Evolutionary conservation across 306 rosid species (phyloP), one percentile per base, ranked within the genome.

Genomic region (Gillenia trifoliata): DNA sequence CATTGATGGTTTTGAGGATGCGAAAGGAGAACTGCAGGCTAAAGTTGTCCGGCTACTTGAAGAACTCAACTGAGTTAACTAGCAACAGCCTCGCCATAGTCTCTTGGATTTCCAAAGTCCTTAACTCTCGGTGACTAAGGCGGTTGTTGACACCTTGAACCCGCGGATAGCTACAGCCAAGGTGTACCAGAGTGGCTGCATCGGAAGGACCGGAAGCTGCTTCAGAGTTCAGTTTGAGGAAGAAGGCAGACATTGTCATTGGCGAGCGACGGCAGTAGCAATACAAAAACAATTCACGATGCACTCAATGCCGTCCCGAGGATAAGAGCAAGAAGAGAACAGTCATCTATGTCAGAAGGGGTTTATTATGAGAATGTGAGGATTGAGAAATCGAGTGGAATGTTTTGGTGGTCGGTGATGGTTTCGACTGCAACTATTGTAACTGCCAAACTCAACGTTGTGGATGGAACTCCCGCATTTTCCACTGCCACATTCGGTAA

Each of bases 391-490:
- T 62, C 76, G 86, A 81, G 72, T 89, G 93, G 97, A 92, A 89
- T 64, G 96, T 92, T 5, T 76, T 89, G 80, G 77, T 92, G 67
- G 78, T 89, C 67, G 97, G 97, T 19, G 97, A 92, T 84, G 96
- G 97, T 34, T n/a, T 86, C 85, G 83, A 88, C 59, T 34, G 22
- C 72, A 23, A 89, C 97, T 19, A 71, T 75, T 66, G 92, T 92
- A 2, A 83, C 92, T 66, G 90, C 74, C 2, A 66, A 76, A 16
- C 90, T 77, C 57, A 89, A 90, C 79, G 77, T 84, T 69, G 72
- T 86, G 2, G 98, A 90, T 77, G 98, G 98, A 66, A 90, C 95
- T 40, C 93, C 95, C 9, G 90, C 98, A 36, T 93, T 86, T 80
- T 77, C 91, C 20, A 4, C 80, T 31, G 95, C 98, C 63, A 90